Conservation (phyloP, 2,329 filamentous ascomycete species). For the Karstenula rhodostoma region DNA sequence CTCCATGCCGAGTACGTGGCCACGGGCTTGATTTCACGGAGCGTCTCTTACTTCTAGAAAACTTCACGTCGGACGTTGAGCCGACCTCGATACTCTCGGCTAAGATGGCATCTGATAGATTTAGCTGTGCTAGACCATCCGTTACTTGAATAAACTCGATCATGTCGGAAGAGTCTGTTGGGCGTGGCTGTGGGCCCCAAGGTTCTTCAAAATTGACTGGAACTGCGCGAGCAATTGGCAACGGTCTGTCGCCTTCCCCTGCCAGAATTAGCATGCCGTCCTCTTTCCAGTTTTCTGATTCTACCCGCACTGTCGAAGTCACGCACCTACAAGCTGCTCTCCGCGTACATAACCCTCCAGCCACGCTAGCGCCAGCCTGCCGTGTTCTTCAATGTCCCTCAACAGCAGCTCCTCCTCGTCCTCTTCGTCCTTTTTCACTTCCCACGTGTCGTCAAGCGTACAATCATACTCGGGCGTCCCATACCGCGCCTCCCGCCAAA, state of each 20-base stretch:
- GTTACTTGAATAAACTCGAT: neutral
- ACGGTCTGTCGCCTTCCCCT: too few relatives aligned
- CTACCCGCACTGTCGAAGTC: too few relatives aligned
- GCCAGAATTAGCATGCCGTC: conserved; percentile 15
- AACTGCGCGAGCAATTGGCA: neutral
- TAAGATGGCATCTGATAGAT: neutral
- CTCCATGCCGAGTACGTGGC: neutral
- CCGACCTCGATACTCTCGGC: neutral
- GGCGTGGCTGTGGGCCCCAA: neutral
- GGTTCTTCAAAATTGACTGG: neutral
- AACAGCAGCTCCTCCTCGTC: neutral
- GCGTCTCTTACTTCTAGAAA: neutral
- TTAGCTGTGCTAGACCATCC: neutral
- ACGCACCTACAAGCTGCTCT: neutral
- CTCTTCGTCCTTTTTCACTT: neutral
- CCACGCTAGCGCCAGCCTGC: conserved; percentile 1
- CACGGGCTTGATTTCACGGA: neutral
- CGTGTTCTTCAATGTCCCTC: neutral
- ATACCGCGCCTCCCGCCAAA: neutral
- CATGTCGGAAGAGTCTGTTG: neutral
- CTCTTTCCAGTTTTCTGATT: neutral
- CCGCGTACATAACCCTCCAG: neutral
- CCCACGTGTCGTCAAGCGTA: neutral
- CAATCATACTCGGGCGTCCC: neutral
- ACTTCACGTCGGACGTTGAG: neutral